Evolutionary conservation across 495 filamentous ascomycete species (phyloP), one percentile per base, ranked within the genome.

Genomic region (Niebla homalea): DNA sequence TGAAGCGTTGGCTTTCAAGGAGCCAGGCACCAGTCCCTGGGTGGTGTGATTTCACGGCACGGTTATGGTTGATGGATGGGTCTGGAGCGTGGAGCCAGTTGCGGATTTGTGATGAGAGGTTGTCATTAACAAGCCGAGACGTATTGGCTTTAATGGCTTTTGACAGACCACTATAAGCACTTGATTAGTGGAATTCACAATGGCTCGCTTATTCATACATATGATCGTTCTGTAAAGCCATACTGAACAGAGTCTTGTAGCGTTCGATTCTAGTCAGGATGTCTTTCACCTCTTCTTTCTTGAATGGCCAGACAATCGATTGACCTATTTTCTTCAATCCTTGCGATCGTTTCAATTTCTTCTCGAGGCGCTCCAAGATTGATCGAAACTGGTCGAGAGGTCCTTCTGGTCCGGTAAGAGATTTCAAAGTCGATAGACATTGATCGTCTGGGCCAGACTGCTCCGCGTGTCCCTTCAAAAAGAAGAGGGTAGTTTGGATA

Each of bases 1-100:
- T 8, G 29, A 60, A 67, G 2, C 11, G 14, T 10, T 37, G 32
- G 25, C 50, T 57, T 6, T 59, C 23, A 19, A 67, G 35, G 0
- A 68, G 47, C 66, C 66, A 68, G 16, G n/a, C n/a, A n/a, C n/a
- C n/a, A n/a, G n/a, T n/a, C n/a, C n/a, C n/a, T n/a, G n/a, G n/a
- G n/a, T n/a, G n/a, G n/a, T n/a, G n/a, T n/a, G n/a, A n/a, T n/a
- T n/a, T n/a, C n/a, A n/a, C n/a, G n/a, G n/a, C n/a, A n/a, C n/a
- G n/a, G n/a, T n/a, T n/a, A n/a, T n/a, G n/a, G n/a, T n/a, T n/a
- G n/a, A n/a, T n/a, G n/a, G n/a, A n/a, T n/a, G n/a, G n/a, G n/a
- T n/a, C n/a, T n/a, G n/a, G n/a, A n/a, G n/a, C n/a, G n/a, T n/a
- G n/a, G n/a, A n/a, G n/a, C n/a, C n/a, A n/a, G n/a, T n/a, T n/a